Evolutionary conservation across 306 rosid species (phyloP).

Genomic region (Quercus agrifolia): DNA sequence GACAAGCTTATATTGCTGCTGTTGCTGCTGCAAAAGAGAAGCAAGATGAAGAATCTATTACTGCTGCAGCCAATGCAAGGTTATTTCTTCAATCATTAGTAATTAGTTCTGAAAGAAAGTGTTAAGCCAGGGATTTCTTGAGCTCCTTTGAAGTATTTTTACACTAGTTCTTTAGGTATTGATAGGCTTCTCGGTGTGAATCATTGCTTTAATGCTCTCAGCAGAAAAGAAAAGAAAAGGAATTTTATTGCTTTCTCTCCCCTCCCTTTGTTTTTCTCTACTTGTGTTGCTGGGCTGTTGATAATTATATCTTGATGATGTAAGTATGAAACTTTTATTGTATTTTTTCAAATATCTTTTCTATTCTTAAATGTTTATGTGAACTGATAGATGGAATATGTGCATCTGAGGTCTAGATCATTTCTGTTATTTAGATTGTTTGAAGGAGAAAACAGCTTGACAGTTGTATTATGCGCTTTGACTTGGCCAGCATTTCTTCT

Average conservation of each 20-base stretch:
- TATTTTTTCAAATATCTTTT: background rate
- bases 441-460: background rate
- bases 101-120: slow-evolving; percentile 47
- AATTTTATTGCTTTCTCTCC: background rate
- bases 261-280: background rate
- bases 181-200: background rate
- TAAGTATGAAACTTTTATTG: background rate
- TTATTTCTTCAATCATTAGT: slow-evolving; percentile 57
- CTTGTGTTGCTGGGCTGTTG: background rate
- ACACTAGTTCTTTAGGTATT: slow-evolving; percentile 4
- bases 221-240: background rate
- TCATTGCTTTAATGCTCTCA: background rate
- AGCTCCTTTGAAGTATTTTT: slow-evolving; percentile 7
- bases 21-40: slow-evolving; percentile 62
- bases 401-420: background rate
- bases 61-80: slow-evolving; percentile 72
- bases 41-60: slow-evolving; percentile 82
- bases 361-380: background rate
- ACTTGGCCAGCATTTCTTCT: background rate
- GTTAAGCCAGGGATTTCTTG: slow-evolving; percentile 18
- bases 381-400: background rate
- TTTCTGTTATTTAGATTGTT: background rate
- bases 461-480: background rate
- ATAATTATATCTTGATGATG: background rate
- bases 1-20: slow-evolving; percentile 66